Evolutionary conservation across 495 filamentous ascomycete species (phyloP), one percentile per base, ranked within the genome.

Genomic region (Penicillium lagena): DNA sequence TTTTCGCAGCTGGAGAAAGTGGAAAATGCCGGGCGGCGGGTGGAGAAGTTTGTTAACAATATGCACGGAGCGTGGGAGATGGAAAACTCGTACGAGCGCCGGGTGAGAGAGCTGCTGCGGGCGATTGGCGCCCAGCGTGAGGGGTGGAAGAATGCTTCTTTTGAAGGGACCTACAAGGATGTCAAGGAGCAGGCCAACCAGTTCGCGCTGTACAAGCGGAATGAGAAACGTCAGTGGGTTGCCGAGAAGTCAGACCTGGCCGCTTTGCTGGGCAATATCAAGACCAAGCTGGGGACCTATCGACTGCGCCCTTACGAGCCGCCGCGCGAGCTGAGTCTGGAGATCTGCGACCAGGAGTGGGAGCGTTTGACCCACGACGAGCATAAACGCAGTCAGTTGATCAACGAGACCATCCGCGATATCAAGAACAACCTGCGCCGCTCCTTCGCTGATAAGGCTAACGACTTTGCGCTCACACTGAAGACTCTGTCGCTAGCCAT

Each of bases 51-150:
- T 54, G 87, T 97, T 37, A 88, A 86, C 58, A 96, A 93, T 58
- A 97, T 97, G 93, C 89, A 96, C 51, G 93, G 91, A n/a, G 90
- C 93, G 4, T 97, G 94, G 93, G 90, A 94, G 58, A 98, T 98
- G 93, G 89, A 98, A 66, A 93, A 86, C 59, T 85, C 83, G 11
- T 98, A 88, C 58, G 93, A 98, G 78, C 76, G 81, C 55, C 78
- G 91, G 36, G 93, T 96, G 87, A 75, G 76, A 29, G 85, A 81
- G 43, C 67, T 98, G 8, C 69, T 97, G 39, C 72, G 78, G 47
- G 73, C 83, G 49, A 90, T 97, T 51, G 72, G 71, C 7, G 75
- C 75, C 37, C 88, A 95, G 62, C 72, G 81, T 38, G 68, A 83
- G 38, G 62, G 71, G 45, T 97, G 94, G 91, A 72, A 83, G 43